Evolutionary conservation across 1,284 basidiomycete genomes (phyloP).

Genomic region (Sporisorium sorghi): DNA sequence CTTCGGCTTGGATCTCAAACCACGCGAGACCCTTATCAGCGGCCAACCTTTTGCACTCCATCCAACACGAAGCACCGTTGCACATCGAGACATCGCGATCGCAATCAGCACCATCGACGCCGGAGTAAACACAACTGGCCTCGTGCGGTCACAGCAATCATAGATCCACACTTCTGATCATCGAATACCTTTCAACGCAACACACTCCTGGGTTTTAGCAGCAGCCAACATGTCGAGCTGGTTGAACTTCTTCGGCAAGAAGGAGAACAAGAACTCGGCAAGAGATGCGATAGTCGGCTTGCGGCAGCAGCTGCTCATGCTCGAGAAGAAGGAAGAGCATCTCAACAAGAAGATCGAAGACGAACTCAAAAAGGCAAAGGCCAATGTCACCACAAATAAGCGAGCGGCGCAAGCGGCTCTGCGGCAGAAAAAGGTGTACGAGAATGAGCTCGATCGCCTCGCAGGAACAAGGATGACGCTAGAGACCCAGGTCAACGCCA

Average conservation of each 20-base stretch:
- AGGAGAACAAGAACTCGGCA: conserved; percentile 67
- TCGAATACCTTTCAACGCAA: background rate
- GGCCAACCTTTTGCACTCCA: background rate
- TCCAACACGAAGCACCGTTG: background rate
- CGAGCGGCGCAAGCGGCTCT: conserved; percentile 78
- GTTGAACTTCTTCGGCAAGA: conserved; percentile 66
- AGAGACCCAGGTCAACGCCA: conserved; percentile 94
- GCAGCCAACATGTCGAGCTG: conserved; percentile 68
- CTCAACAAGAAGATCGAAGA: conserved; percentile 97
- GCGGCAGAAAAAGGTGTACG: conserved; percentile 91
- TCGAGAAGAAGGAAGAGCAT: conserved; percentile 99
- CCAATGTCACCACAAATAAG: conserved; percentile 94
- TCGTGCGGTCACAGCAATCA: background rate
- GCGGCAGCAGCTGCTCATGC: conserved; percentile 77
- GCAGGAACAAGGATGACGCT: conserved; percentile 89
- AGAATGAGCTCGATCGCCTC: conserved; percentile 87
- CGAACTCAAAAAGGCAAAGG: conserved; percentile 88
- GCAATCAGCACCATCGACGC: background rate
- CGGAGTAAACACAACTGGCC: too few species aligned
- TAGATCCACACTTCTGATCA: background rate
- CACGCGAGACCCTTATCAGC: conserved; percentile 4
- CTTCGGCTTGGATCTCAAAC: background rate
- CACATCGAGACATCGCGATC: background rate
- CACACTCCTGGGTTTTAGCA: too few species aligned
- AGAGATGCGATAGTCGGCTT: conserved; percentile 71